Evolutionary conservation across 441 rosid species (phyloP), one percentile per base, ranked within the genome.

Genomic region (Omphalea diandra): DNA sequence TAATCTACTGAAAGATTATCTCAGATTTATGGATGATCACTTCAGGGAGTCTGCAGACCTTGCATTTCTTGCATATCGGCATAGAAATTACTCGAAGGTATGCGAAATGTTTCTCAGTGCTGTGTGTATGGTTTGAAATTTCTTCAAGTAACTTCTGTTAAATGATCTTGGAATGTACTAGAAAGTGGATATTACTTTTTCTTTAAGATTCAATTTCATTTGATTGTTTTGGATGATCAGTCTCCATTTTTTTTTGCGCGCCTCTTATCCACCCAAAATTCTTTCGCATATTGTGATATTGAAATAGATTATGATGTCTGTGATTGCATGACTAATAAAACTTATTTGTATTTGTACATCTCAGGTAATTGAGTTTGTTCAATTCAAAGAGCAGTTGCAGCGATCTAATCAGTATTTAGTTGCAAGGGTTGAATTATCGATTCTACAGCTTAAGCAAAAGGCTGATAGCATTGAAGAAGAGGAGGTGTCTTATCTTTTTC

Each of bases 11-110:
- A 87, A 85, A 82, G 97, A 96, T 82, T 96, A 96, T 71, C 93
- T 93, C 69, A 87, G 84, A 84, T 96, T 93, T 85, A 93, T 93
- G 98, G 99, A 96, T 88, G 99, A 96, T 59, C 96, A 96, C 84
- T 88, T 91, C 59, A 83, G 93, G 79, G 99, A 96, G 83, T 96
- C 97, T 32, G 97, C 98, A 63, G 99, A 96, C 81, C 98, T 96
- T 67, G 91, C 99, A 20, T 91, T 86, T 82, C 97, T 96, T 69
- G 98, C 98, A 14, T 96, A 96, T 80, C 97, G 98, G 73, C 97
- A 96, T 69, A 85, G 98, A 86, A 96, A 91, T 83, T 96, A 93
- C 84, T 90, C 98, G 56, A 96, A 96, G 78, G 99, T 91, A 86
- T 77, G 86, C 57, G 47, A 57, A 35, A 27, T 57, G 15, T 65